Conservation (phyloP, 495 filamentous ascomycete species). For the Choiromyces venosus region DNA sequence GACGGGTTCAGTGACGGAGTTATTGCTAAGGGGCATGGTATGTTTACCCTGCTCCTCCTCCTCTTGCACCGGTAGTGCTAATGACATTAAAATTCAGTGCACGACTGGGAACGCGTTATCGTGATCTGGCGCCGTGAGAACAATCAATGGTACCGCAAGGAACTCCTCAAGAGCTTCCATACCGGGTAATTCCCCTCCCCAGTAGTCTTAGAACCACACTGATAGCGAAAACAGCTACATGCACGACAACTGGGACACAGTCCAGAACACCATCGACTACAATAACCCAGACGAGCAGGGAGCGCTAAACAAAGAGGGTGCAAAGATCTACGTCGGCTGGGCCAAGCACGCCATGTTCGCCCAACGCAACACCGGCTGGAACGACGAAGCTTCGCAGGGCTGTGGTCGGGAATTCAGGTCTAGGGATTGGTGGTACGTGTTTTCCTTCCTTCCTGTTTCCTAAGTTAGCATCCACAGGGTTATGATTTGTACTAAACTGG, state of each 20-base stretch:
- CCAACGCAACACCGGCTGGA: conserved; percentile 32
- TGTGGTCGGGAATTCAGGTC: conserved; percentile 32
- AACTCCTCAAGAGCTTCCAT: conserved; percentile 35
- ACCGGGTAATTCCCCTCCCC: conserved; percentile 10
- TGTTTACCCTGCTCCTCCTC: neutral
- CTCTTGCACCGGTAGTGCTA: neutral
- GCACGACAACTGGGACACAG: conserved; percentile 18
- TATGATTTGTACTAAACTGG: neutral
- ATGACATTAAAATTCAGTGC: conserved; percentile 15
- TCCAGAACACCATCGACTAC: conserved; percentile 33
- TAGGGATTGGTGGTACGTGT: conserved; percentile 26
- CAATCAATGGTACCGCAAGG: conserved; percentile 22
- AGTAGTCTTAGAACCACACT: neutral
- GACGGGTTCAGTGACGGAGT: conserved; percentile 30
- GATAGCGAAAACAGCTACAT: conserved; percentile 8
- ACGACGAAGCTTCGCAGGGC: conserved; percentile 27
- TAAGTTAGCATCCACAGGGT: neutral
- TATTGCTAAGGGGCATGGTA: conserved; percentile 33
- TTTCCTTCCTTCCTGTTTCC: conserved; percentile 1
- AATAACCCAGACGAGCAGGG: conserved; percentile 22
- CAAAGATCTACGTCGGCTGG: conserved; percentile 41
- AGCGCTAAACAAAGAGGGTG: conserved; percentile 28
- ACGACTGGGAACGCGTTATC: conserved; percentile 36
- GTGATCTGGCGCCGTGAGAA: conserved; percentile 35
- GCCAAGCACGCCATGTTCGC: conserved; percentile 39